Base-by-base conservation (phyloP, 306 rosid species). In the Vigna trinervia region DNA sequence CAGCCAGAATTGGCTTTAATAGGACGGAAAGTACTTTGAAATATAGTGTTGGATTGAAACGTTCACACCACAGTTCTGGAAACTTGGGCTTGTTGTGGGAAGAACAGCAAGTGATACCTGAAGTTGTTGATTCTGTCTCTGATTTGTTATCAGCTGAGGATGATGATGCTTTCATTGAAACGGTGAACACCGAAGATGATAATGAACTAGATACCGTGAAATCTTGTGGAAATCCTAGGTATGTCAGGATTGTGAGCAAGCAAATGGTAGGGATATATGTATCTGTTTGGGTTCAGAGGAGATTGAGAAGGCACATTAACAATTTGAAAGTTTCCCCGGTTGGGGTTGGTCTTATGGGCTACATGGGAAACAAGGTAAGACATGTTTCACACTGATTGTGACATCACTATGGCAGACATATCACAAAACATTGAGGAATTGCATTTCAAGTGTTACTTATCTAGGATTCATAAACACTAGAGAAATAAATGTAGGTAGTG, bases 181-280 rank as follows among this genome's bases (percentile, higher is more conserved):
- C 87, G 10, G 88, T 84, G 45, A 53, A 78, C 36, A 80, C 51
- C 15, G 84, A 75, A 59, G 74, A 69, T 32, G 76, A 56, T 65
- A 4, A 34, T 54, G 88, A 58, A 52, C 59, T 77, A 12, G 15
- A 54, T 39, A 36, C 68, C 2, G 48, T 2, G 57, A 85, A 85
- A 69, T 77, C 85, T 6, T 61, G 68, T 61, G 17, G 22, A 11
- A 82, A 78, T 47, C 85, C 88, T 12, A 86, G 81, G 30, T 95
- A 90, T 66, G 97, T 92, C n/a, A 83, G 92, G 69, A 84, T 95
- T 64, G 87, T 95, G 75, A 91, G 99, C 88, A 95, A 95, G 91
- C 99, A 95, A 86, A 95, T 92, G 99, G 97, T 95, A 30, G 99
- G 99, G 76, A 90, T 95, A 45, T 92, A 90, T 56, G 90, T 95